Conservation (phyloP, 1,139 yeast genomes). For the Kodamaea derodonti region DNA sequence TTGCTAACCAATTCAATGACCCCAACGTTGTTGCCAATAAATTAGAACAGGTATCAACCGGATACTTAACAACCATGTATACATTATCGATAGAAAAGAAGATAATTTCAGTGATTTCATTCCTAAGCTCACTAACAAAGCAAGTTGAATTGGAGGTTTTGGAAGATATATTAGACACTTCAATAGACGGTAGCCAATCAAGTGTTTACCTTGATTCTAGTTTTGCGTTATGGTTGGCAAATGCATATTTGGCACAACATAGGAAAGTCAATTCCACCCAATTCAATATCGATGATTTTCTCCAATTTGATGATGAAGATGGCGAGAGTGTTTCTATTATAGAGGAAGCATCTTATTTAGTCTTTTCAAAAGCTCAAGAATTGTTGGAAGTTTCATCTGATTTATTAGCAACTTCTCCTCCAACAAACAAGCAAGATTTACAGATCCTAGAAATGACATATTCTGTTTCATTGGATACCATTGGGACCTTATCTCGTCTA, state of each 20-base stretch:
- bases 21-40: conserved; percentile 1
- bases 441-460: conserved; percentile 20
- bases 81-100: conserved; percentile 8
- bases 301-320: conserved; percentile 18
- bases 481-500: conserved; percentile 23
- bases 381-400: conserved; percentile 17
- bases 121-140: conserved; percentile 6
- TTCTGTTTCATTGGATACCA: conserved; percentile 29
- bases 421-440: background rate
- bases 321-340: conserved; percentile 9
- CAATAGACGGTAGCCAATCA: background rate
- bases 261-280: conserved; percentile 1
- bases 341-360: conserved; percentile 18
- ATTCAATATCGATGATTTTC: conserved; percentile 19
- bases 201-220: conserved; percentile 5
- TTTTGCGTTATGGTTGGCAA: conserved; percentile 31
- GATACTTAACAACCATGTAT: conserved; percentile 8
- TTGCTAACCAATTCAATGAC: conserved; percentile 14
- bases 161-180: conserved; percentile 9
- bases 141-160: conserved; percentile 7
- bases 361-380: conserved; percentile 26
- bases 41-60: conserved; percentile 2
- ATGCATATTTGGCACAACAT: conserved; percentile 13
- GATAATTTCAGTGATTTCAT: conserved; percentile 7
- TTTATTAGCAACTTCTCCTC: conserved; percentile 4